A percentile compares a stretch with the other conserved stretches of the same genome.
Conservation (phyloP, 73 alveolate species). For the Symbiodinium pilosum region DNA sequence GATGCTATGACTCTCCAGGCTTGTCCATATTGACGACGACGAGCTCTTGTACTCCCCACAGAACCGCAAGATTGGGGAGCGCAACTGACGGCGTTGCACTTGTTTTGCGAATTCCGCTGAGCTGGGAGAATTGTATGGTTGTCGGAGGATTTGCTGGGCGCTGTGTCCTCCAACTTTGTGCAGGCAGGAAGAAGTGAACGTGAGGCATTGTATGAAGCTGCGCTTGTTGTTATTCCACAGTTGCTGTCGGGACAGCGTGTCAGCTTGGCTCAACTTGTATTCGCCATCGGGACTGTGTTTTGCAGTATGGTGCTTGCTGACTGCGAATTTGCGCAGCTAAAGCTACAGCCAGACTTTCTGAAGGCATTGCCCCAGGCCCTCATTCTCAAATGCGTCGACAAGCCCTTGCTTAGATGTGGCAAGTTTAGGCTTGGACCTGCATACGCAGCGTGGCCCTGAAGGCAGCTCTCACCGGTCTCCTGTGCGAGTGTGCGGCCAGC, state of each 20-base stretch:
- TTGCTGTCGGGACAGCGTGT: background rate
- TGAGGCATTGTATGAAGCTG: background rate
- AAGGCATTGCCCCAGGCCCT: conserved; percentile 21
- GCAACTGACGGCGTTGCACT: background rate
- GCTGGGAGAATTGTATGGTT: background rate
- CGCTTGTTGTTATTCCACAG: too few species aligned
- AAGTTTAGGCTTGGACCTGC: too few species aligned
- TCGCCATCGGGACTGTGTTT: background rate
- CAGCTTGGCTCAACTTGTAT: conserved; percentile 1
- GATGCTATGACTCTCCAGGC: background rate
- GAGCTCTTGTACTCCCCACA: conserved; percentile 70
- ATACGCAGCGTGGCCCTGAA: background rate
- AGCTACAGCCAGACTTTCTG: background rate
- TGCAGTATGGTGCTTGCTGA: background rate
- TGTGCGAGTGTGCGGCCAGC: conserved; percentile 69
- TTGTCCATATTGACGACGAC: conserved; percentile 68
- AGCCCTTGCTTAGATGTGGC: too few species aligned
- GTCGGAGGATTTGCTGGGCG: conserved; percentile 52
- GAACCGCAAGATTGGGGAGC: conserved; percentile 86
- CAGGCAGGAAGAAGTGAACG: background rate
- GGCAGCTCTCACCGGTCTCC: conserved; percentile 9
- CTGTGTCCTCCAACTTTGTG: conserved; percentile 17
- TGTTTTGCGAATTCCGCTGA: background rate
- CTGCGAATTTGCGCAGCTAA: background rate
- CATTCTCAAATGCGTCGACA: too few species aligned